A percentile compares a stretch with the other conserved stretches of the same genome.
phyloP scores from a whole-genome alignment of 192 early-diverging fungal species.

The Coemansia sp. region DNA sequence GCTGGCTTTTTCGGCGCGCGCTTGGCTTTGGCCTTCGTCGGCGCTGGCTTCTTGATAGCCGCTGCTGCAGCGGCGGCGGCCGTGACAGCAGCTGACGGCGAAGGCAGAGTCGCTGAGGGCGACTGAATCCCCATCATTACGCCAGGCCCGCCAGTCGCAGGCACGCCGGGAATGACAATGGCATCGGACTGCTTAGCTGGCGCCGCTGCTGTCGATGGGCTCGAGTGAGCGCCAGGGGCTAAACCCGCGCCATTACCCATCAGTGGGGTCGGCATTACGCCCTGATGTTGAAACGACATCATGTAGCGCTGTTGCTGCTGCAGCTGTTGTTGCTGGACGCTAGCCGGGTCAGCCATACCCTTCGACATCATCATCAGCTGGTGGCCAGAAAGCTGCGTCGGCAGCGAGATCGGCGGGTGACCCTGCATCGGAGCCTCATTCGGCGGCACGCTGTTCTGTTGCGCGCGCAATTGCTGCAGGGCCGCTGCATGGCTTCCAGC shows the following conservation, averaged over 20 bases:
- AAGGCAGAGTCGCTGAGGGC: not conserved
- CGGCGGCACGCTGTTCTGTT: conserved; percentile 5
- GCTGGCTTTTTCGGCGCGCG: conserved; percentile 31
- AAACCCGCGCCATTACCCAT: not conserved
- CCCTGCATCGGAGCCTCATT: not conserved
- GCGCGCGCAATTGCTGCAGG: conserved; percentile 6
- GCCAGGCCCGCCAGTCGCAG: not conserved
- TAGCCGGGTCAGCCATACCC: not conserved
- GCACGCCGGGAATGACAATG: not conserved
- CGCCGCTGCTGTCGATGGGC: not conserved
- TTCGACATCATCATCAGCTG: conserved; percentile 5
- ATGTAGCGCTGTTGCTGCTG: conserved; percentile 21
- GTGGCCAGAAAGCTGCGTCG: not conserved
- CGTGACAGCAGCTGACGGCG: conserved; percentile 11
- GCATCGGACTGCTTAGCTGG: conserved; percentile 1
- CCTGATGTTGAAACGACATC: conserved; percentile 17
- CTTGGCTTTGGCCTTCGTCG: conserved; percentile 33
- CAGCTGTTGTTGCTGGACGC: conserved; percentile 4
- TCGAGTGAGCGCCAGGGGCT: not conserved
- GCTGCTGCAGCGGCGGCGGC: conserved; percentile 15
- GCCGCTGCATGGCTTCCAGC: not conserved
- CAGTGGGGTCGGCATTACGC: not conserved
- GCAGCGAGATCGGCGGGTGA: not conserved
- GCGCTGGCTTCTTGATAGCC: conserved; percentile 24
- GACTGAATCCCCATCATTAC: not conserved